These are phyloP conservation scores for Phytophthora cryptogea DNA, from an alignment of 352 stramenopile genomes.

Conservation along the genomic window DNA sequence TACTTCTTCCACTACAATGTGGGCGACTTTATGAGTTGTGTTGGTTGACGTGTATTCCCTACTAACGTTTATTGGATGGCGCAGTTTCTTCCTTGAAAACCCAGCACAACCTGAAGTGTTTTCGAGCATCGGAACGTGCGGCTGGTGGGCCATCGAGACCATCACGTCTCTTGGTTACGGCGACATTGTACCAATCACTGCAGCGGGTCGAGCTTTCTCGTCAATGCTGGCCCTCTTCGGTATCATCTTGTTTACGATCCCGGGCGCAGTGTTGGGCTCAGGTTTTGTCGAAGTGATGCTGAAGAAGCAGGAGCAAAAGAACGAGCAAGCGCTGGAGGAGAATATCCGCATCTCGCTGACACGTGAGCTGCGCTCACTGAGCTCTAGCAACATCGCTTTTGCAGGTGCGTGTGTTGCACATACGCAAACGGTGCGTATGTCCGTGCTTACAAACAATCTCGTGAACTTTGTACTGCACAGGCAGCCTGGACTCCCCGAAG, in stretches of 20 bases:
- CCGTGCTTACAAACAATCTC: background rate
- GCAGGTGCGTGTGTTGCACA: constrained; percentile 12
- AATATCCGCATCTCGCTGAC: constrained; percentile 58
- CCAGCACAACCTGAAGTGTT: constrained; percentile 73
- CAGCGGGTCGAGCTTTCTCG: constrained; percentile 67
- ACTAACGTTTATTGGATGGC: background rate
- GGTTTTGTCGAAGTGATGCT: constrained; percentile 88
- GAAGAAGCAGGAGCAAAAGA: constrained; percentile 71
- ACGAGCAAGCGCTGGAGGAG: constrained; percentile 48
- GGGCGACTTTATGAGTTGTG: constrained; percentile 12
- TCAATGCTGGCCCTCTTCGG: constrained; percentile 79
- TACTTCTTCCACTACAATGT: constrained; percentile 86
- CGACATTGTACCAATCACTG: constrained; percentile 82
- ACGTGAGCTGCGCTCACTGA: constrained; percentile 52
- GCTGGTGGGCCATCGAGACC: constrained; percentile 83
- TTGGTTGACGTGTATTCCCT: background rate
- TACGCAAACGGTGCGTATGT: background rate
- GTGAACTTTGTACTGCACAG: constrained; percentile 3
- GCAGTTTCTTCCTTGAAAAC: constrained; percentile 84
- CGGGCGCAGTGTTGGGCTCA: constrained; percentile 75
- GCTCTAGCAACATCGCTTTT: constrained; percentile 44
- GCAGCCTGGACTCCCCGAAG: constrained; percentile 38
- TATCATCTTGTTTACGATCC: constrained; percentile 89
- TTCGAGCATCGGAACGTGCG: constrained; percentile 73
- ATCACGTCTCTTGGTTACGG: constrained; percentile 89